Conservation (phyloP, 139 green algal species). For the Pseudopediastrum boryanum region DNA sequence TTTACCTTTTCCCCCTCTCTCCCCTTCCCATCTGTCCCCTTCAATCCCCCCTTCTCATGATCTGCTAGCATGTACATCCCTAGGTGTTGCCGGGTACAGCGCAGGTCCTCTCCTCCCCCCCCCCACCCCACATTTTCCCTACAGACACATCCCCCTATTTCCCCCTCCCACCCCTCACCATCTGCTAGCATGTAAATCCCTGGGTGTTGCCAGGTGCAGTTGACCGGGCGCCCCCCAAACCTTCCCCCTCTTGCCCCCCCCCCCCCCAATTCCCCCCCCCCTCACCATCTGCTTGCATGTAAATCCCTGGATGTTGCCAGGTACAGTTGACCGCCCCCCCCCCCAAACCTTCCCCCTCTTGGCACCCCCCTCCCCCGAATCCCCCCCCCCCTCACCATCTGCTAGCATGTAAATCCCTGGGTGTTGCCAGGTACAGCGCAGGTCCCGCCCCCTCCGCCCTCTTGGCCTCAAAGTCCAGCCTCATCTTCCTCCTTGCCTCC, state of each 20-base stretch:
- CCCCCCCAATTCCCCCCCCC: too few relatives aligned
- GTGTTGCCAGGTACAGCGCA: conserved; percentile 61
- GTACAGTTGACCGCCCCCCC: too few relatives aligned
- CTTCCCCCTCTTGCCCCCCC: background rate
- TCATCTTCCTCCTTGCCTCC: conserved; percentile 18
- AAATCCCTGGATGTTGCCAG: background rate
- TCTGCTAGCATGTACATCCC: background rate
- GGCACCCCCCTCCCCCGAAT: background rate
- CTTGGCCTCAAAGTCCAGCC: conserved; percentile 37
- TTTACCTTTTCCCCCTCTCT: background rate
- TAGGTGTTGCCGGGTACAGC: background rate
- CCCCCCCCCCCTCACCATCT: conserved; percentile 49
- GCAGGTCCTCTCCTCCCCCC: too few relatives aligned
- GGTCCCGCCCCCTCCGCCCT: conserved; percentile 14
- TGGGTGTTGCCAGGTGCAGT: background rate
- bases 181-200: too few relatives aligned
- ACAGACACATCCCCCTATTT: too few relatives aligned
- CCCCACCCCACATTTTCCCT: too few relatives aligned
- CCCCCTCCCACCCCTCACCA: too few relatives aligned
- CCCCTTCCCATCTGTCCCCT: too few relatives aligned
- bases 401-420: conserved; percentile 44
- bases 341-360: background rate
- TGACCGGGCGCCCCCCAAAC: too few relatives aligned
- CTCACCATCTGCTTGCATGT: background rate
- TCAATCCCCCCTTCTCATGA: background rate